Conservation (phyloP, 441 rosid species). For the Brassica balearica region DNA sequence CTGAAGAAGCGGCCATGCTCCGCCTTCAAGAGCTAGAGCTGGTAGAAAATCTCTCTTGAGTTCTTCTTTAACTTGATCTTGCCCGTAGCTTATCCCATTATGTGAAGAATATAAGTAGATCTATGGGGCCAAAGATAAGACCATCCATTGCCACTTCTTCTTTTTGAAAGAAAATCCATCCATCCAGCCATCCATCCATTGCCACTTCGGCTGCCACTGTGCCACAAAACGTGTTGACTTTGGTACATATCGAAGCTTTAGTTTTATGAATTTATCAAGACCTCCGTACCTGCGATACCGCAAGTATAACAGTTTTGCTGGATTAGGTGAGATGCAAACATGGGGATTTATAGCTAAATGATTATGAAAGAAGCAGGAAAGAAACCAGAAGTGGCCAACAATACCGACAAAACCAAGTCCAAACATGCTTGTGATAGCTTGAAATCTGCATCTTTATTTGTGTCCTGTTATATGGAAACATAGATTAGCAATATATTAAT, state of each 20-base stretch:
- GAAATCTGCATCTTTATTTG: constrained; percentile 51
- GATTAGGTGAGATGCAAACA: neutral
- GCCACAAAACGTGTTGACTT: constrained; percentile 60
- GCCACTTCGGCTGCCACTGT: constrained; percentile 59
- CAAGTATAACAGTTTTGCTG: constrained; percentile 1
- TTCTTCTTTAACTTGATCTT: constrained; percentile 88
- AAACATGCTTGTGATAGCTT: constrained; percentile 76
- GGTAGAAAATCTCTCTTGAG: constrained; percentile 67
- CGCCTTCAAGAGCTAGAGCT: no score
- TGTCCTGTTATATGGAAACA: constrained; percentile 50
- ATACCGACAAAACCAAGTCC: constrained; percentile 98
- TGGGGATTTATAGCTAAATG: constrained; percentile 13
- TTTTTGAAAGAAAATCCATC: no score
- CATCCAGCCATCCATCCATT: constrained; percentile 56
- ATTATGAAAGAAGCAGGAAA: constrained; percentile 27
- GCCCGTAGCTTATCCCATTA: constrained; percentile 90
- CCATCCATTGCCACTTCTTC: constrained; percentile 59
- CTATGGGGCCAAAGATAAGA: constrained; percentile 84
- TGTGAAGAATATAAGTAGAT: constrained; percentile 83
- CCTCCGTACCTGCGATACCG: constrained; percentile 73
- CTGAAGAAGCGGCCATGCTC: no score
- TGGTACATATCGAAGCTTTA: constrained; percentile 69
- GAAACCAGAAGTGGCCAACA: constrained; percentile 93
- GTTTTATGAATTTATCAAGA: constrained; percentile 74
- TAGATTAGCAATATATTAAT: constrained; percentile 15